These are phyloP conservation scores for Metarhizium rileyi DNA, from an alignment of 2,329 filamentous ascomycete species.

Conservation along the genomic window DNA sequence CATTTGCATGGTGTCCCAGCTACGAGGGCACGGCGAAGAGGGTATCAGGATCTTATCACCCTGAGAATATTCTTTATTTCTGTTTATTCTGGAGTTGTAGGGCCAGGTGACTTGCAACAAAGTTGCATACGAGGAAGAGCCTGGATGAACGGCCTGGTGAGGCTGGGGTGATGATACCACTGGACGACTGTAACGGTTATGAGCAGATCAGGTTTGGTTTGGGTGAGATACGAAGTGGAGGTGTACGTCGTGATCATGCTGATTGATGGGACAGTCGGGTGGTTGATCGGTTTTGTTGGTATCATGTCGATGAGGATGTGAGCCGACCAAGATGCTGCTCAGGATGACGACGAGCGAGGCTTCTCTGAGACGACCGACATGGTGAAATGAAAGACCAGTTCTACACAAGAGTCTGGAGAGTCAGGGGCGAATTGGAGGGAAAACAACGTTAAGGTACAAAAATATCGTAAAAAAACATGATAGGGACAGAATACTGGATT, in stretches of 20 bases:
- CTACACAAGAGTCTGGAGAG: slow-evolving; percentile 1
- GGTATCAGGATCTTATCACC: slow-evolving; percentile 11
- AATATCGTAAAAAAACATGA: slow-evolving; percentile 19
- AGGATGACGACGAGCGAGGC: neutral
- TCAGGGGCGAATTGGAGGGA: slow-evolving; percentile 2
- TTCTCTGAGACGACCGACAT: neutral
- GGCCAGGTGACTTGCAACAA: slow-evolving; percentile 16
- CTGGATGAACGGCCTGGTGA: slow-evolving; percentile 15
- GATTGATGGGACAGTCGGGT: neutral
- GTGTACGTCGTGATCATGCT: neutral
- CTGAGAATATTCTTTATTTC: slow-evolving; percentile 8
- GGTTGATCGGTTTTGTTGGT: neutral
- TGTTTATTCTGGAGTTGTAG: slow-evolving; percentile 6
- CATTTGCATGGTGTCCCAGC: slow-evolving; percentile 10
- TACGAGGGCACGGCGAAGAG: slow-evolving; percentile 9
- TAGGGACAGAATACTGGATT: slow-evolving; percentile 14
- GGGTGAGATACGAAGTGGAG: neutral
- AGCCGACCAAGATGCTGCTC: neutral
- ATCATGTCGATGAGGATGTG: neutral
- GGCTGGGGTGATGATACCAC: slow-evolving; percentile 23
- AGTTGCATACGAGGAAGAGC: slow-evolving; percentile 7
- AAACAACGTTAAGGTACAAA: slow-evolving; percentile 15
- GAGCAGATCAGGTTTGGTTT: neutral
- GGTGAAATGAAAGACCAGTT: slow-evolving; percentile 3
- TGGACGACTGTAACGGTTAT: slow-evolving; percentile 15